phyloP scores from a whole-genome alignment of 2,329 filamentous ascomycete species.

The Blumeria hordei region DNA sequence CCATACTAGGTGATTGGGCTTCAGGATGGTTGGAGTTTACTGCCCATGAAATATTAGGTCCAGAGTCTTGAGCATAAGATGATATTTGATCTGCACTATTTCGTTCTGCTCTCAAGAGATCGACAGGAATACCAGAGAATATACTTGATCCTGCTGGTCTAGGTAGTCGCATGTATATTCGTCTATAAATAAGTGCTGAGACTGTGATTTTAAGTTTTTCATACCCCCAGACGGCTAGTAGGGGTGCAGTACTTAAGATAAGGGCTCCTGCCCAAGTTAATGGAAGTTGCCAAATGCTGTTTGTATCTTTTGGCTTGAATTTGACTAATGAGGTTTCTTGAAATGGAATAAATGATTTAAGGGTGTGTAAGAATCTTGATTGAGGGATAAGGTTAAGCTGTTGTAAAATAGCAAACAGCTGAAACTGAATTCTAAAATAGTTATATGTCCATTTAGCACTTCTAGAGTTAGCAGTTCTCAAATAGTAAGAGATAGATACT shows the following conservation, averaged over 20 bases:
- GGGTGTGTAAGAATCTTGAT: constrained; percentile 7
- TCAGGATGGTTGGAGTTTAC: background rate
- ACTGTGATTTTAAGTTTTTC: constrained; percentile 9
- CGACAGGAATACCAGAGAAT: constrained; percentile 7
- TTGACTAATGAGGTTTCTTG: constrained; percentile 10
- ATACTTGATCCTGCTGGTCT: constrained; percentile 12
- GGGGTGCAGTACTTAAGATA: constrained; percentile 4
- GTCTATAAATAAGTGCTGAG: constrained; percentile 10
- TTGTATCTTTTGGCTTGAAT: constrained; percentile 4
- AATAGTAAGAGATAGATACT: background rate
- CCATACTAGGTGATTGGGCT: constrained; percentile 5
- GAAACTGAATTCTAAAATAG: constrained; percentile 12
- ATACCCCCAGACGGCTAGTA: constrained; percentile 9
- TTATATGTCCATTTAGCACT: constrained; percentile 9
- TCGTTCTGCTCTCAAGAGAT: constrained; percentile 7
- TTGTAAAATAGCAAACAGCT: constrained; percentile 14
- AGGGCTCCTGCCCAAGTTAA: constrained; percentile 5
- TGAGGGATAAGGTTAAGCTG: constrained; percentile 13
- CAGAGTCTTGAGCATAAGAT: constrained; percentile 11
- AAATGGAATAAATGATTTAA: constrained; percentile 13
- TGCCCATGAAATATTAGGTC: constrained; percentile 11
- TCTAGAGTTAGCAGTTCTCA: constrained; percentile 4
- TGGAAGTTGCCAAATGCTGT: constrained; percentile 6
- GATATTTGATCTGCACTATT: constrained; percentile 10
- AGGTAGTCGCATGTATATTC: constrained; percentile 12